Evolutionary conservation across 2,329 filamentous ascomycete genomes (phyloP), one percentile per base, ranked within the genome.

Genomic region (Lasiodiplodia theobromae): DNA sequence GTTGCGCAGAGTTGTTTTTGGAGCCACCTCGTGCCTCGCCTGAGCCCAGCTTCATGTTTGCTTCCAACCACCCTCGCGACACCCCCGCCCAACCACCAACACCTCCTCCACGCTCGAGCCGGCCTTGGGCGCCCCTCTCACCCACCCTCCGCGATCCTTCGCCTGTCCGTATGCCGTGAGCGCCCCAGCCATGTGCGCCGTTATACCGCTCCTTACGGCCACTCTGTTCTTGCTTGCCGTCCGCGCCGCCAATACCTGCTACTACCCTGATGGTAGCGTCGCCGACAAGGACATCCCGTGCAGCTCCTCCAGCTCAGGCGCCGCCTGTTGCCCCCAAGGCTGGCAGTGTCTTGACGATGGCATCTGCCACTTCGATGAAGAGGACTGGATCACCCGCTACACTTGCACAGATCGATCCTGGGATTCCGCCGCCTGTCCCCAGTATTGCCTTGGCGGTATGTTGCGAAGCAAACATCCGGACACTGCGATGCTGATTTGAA

Each of bases 281-380:
- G 71, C 69, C 11, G 68, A 65, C 11, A 70, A 69, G 37, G 73
- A 73, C 56, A 71, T 69, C 4, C 71, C 76, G 6, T 78, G 76
- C 67, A 72, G 69, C 8, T 62, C 56, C 23, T 56, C 56, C 31
- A 18, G 18, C 5, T 37, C n/a, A 4, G 75, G 71, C n/a, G 73
- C 70, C 16, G 68, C 71, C 6, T 80, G 78, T 71, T 80, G 78
- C 67, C 77, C 78, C 1, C 63, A 73, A 23, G 72, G 74, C 64
- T 80, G 78, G 78, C 62, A 68, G 11, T 80, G 78, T 66, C 65
- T 76, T 10, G 69, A 68, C 58, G 78, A 78, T 62, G 77, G 76
- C 1, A 69, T 79, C 56, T 80, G 78, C 70, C 76, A 75, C 54
- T 67, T 75, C 23, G 66, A 63, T 4, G 63, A 63, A 18, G 69